Base-by-base conservation (phyloP, 768 basidiomycete species). In the Epithele typhae region DNA sequence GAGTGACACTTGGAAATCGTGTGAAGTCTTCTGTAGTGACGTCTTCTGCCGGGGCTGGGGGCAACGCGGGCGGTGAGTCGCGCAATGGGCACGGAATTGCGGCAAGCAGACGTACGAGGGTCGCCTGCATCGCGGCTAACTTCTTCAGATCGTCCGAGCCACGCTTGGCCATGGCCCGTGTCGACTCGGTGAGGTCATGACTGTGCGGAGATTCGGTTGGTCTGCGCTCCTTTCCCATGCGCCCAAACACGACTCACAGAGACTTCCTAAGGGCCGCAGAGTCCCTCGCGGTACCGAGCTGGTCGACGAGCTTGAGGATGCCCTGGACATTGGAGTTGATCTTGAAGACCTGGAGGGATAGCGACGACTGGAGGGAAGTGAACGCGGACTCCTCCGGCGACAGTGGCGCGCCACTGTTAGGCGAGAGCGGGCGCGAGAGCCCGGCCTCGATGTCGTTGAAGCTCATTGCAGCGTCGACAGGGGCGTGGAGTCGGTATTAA, bases 311-410 rank as follows among this genome's bases (percentile, higher is more conserved):
- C 67, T 90, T 91, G 57, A 92, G 66, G 40, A 99, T 94, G 14
- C 90, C 95, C 60, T 95, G 91, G 3, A 97, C 92, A 67, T 99
- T 99, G 48, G 90, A 81, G 59, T 95, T 94, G 72, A 98, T 92
- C 79, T 98, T 98, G 84, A 98, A 97, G 48, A 95, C 91, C 64
- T 98, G 94, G 5, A 98, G 75, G 1, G 87, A 87, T 49, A 92
- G 67, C 12, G 89, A 89, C 3, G 79, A 81, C 61, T 92, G 92
- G 14, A 94, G 70, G 25, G 72, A 74, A 9, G 76, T 68, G 64
- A 95, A 97, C 3, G 84, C 75, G 6, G 79, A 75, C 66, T 93
- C 91, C 61, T 88, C 82, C 34, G 59, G 67, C 17, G 69, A 67
- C 51, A 70, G 72, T 49, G 74, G 65, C 1, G 53, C 43, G 21